Evolutionary conservation across 805 yeast species (phyloP), one percentile per base, ranked within the genome.

Genomic region (Jamesozyma gamospora): DNA sequence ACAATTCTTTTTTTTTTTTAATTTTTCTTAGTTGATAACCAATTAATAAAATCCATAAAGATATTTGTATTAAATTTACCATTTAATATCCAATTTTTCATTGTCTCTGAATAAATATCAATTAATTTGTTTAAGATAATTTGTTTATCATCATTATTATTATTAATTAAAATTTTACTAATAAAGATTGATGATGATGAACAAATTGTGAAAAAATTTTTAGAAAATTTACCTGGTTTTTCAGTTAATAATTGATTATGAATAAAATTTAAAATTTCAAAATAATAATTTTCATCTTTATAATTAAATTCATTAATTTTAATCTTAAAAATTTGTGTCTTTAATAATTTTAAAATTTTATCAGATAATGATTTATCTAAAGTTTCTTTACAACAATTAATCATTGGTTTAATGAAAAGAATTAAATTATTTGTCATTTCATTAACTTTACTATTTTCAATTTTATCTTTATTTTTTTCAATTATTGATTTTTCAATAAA

Each of bases 41-140:
- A 88, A 62, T 86, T 86, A 53, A 82, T 71, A 45, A 85, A 75
- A 50, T 87, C 96, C 47, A 77, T 71, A 55, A 82, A 86, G 52
- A 83, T 24, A 30, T 43, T 51, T 3, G 50, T 37, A n/a, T 52
- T 50, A 39, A 51, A 55, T 41, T 53, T 57, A 25, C 57, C 53
- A 30, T 42, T 31, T 17, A 13, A 21, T 21, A 77, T 70, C 95
- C 95, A 87, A 15, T 52, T 49, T 46, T 75, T 72, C 58, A 85
- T 50, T 10, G 81, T 62, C 0, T 55, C 58, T 4, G 72, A 50
- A 59, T 87, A 87, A 11, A 77, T 46, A 36, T 73, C 77, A 32
- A 77, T 64, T 19, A 85, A 64, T 18, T 54, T 49, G 26, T 67
- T 71, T 28, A 75, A 52, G 3, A 51, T 45, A 2, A 45, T 58